Evolutionary conservation across 208 protist genomes (phyloP).

Genomic region (Wallacemonas sp.): DNA sequence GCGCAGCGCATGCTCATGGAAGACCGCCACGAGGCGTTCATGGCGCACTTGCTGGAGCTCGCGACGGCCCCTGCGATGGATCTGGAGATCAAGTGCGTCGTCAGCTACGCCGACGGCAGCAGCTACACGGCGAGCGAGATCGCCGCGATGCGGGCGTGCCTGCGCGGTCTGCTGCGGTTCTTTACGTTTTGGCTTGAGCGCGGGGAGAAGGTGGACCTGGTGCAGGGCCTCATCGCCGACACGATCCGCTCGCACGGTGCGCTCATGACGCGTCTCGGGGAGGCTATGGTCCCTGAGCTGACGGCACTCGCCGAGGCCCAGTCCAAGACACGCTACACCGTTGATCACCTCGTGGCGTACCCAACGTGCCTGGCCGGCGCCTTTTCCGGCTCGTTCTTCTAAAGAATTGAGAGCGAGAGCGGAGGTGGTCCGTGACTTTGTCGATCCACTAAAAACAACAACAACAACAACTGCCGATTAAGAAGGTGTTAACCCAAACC

Average conservation of each 20-base stretch:
- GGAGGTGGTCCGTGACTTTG: background rate
- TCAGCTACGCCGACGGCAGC: slow-evolving; percentile 69
- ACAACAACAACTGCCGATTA: slow-evolving; percentile 11
- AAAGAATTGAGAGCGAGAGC: slow-evolving; percentile 4
- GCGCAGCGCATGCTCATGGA: slow-evolving; percentile 71
- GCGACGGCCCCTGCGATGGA: slow-evolving; percentile 72
- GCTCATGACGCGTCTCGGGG: slow-evolving; percentile 63
- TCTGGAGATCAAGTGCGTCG: slow-evolving; percentile 66
- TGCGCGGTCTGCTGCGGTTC: slow-evolving; percentile 59
- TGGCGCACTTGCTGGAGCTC: slow-evolving; percentile 52
- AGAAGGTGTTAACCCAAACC: background rate
- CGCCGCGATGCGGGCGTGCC: slow-evolving; percentile 44
- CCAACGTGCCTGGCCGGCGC: slow-evolving; percentile 61
- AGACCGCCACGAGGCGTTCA: slow-evolving; percentile 55
- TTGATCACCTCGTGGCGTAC: slow-evolving; percentile 79
- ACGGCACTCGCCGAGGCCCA: slow-evolving; percentile 61
- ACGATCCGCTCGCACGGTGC: slow-evolving; percentile 60
- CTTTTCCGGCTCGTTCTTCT: slow-evolving; percentile 71
- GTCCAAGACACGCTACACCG: slow-evolving; percentile 58
- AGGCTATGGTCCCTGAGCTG: slow-evolving; percentile 38
- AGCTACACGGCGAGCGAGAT: slow-evolving; percentile 71
- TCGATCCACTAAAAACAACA: too few species aligned
- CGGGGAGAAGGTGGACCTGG: slow-evolving; percentile 71
- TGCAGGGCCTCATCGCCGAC: slow-evolving; percentile 81
- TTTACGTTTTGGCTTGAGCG: slow-evolving; percentile 50